Conservation (phyloP, 208 protist species). For the Crithidia bombi region DNA sequence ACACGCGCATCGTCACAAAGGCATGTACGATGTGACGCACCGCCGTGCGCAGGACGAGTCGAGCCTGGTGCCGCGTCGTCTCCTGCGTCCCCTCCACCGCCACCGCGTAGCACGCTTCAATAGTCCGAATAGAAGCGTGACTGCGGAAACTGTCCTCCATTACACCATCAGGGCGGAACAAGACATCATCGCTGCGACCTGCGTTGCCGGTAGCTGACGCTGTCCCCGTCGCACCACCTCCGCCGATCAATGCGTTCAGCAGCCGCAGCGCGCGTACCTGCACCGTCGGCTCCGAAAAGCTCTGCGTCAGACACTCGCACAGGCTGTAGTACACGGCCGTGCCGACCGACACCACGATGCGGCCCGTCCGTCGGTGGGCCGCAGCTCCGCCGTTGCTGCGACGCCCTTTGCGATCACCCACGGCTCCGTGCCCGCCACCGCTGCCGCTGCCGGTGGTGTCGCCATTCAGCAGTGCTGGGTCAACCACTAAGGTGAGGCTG, state of each 20-base stretch:
- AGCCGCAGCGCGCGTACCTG: conserved; percentile 52
- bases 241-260: conserved; percentile 39
- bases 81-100: conserved; percentile 46
- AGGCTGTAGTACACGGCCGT: conserved; percentile 44
- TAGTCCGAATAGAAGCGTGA: conserved; percentile 43
- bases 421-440: not conserved
- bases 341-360: conserved; percentile 8
- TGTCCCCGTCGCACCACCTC: not conserved
- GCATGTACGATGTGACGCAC: conserved; percentile 22
- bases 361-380: conserved; percentile 15
- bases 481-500: conserved; percentile 40
- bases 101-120: conserved; percentile 54
- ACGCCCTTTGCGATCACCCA: not conserved
- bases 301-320: conserved; percentile 42
- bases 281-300: conserved; percentile 37
- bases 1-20: conserved; percentile 26
- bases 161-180: conserved; percentile 3
- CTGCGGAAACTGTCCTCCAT: conserved; percentile 39
- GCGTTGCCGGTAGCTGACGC: not conserved
- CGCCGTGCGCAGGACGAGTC: conserved; percentile 17
- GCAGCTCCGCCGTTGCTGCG: conserved; percentile 2
- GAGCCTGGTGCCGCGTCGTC: conserved; percentile 28
- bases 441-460: not conserved
- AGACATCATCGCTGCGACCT: not conserved
- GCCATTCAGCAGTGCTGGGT: conserved; percentile 18